Evolutionary conservation across 2,329 filamentous ascomycete genomes (phyloP), one percentile per base, ranked within the genome.

Genomic region (Arthrobotrys sphaeroides): DNA sequence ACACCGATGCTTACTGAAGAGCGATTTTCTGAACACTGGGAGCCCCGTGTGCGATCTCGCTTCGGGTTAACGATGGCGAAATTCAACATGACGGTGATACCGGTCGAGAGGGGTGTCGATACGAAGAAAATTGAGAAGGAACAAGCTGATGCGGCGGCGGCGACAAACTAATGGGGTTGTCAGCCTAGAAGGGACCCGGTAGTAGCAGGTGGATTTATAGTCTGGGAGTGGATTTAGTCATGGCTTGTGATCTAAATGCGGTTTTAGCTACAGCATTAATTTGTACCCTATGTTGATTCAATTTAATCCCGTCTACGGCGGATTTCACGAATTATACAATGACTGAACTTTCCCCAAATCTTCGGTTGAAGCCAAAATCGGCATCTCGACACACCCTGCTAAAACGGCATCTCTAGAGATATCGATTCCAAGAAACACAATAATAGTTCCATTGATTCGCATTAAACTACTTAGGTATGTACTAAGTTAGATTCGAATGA

Each of bases 41-140:
- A 84, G 77, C 83, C 83, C 5, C 79, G 82, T 1, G 79, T 84
- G 9, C 78, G 79, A 61, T 80, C 82, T 33, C 80, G 79, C 2
- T 84, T 81, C 74, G 83, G 83, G 1, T 77, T 84, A 60, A 83
- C 83, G 1, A 83, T 84, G 82, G 82, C 82, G 13, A 82, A 83
- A 62, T 84, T 84, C 78, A 84, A 84, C 65, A 76, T 77, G 2
- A 83, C 82, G 12, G 83, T 83, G 4, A 59, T 84, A 20, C 82
- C 82, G 2, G 82, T 84, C 9, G 83, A 83, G 78, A 77, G 78
- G 9, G 82, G 81, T 4, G 81, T 84, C 31, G 78, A 84, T 24
- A 75, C 77, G 12, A 80, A 80, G 77, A 78, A 78, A 40, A 70
- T 77, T 22, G 68, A 77, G 45, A 51, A 67, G 43, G 73, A 77